Conservation (phyloP, 495 filamentous ascomycete species). For the Tuber umbilicatum region DNA sequence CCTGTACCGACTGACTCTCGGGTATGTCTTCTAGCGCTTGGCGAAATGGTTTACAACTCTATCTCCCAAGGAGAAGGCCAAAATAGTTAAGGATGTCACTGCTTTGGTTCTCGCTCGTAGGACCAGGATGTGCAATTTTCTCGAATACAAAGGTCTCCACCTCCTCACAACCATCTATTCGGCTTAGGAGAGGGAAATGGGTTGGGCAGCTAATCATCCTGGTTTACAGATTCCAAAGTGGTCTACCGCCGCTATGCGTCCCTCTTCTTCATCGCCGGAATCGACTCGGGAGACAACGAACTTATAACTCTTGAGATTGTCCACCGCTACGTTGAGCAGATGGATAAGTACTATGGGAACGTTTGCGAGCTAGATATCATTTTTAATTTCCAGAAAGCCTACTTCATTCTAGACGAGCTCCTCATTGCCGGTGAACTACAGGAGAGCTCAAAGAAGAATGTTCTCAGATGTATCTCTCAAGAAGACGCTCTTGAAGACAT, state of each 20-base stretch:
- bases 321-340: slow-evolving; percentile 98
- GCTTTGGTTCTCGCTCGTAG: slow-evolving; percentile 91
- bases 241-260: slow-evolving; percentile 98
- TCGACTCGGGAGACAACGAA: slow-evolving; percentile 89
- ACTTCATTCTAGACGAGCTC: slow-evolving; percentile 96
- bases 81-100: slow-evolving; percentile 99
- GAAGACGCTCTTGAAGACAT: slow-evolving; percentile 40
- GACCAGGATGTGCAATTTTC: slow-evolving; percentile 99
- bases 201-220: not conserved
- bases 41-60: slow-evolving; percentile 99
- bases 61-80: slow-evolving; percentile 97
- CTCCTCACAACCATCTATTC: not conserved
- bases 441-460: slow-evolving; percentile 98
- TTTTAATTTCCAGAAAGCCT: slow-evolving; percentile 99
- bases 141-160: slow-evolving; percentile 86
- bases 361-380: slow-evolving; percentile 98
- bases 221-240: slow-evolving; percentile 77
- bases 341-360: slow-evolving; percentile 99
- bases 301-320: slow-evolving; percentile 96
- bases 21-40: slow-evolving; percentile 60
- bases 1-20: not conserved
- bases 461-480: slow-evolving; percentile 70
- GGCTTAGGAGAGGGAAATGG: not conserved
- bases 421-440: slow-evolving; percentile 93
- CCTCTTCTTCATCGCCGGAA: slow-evolving; percentile 97